A percentile compares a stretch with the other conserved stretches of the same genome.
These are phyloP conservation scores for Lagenaria siceraria DNA, from an alignment of 306 rosid species.

Conservation along the genomic window DNA sequence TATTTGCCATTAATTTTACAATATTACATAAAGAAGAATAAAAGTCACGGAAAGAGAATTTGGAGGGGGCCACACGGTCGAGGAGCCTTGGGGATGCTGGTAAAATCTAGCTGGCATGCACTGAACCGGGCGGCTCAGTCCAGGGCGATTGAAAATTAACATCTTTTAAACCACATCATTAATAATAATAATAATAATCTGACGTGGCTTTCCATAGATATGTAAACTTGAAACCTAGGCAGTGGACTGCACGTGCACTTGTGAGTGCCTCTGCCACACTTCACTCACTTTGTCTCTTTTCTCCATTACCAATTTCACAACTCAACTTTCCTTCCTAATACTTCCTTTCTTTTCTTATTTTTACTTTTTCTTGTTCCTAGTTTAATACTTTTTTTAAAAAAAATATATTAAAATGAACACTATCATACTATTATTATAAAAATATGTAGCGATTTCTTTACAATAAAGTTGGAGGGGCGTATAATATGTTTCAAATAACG, in stretches of 20 bases:
- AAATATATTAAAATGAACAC: too few relatives aligned
- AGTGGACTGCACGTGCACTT: background rate
- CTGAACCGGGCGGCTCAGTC: background rate
- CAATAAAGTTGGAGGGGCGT: background rate
- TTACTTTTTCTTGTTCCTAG: too few relatives aligned
- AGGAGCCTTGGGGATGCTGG: background rate
- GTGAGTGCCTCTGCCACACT: background rate
- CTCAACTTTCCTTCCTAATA: background rate
- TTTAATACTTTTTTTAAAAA: too few relatives aligned
- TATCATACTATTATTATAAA: too few relatives aligned
- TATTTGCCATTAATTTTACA: too few relatives aligned
- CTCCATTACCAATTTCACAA: background rate
- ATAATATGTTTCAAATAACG: background rate
- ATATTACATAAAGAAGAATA: too few relatives aligned
- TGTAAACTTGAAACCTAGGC: constrained; percentile 1
- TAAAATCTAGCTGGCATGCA: background rate
- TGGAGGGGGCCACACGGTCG: background rate
- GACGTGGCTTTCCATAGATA: background rate
- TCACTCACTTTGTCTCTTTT: background rate
- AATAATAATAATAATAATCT: background rate
- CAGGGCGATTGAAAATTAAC: background rate
- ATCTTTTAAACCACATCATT: background rate
- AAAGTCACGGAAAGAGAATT: background rate
- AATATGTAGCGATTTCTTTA: too few relatives aligned
- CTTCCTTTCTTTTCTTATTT: background rate